Conservation (phyloP, 2,329 filamentous ascomycete genomes). For the Trichoderma asperellum region DNA sequence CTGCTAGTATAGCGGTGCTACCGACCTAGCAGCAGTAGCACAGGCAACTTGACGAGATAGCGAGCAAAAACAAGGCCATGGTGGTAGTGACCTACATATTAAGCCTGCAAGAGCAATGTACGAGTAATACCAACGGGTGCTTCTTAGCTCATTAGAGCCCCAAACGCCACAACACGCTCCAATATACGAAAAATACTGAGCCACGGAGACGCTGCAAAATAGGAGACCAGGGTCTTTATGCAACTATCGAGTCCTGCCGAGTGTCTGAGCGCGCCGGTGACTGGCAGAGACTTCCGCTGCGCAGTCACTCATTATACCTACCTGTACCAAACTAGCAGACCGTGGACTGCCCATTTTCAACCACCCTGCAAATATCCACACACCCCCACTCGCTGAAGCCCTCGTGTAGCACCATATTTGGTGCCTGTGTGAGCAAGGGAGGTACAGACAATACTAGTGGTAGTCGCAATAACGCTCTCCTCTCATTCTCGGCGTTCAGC, state of each 20-base stretch:
- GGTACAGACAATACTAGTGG: neutral
- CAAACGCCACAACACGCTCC: constrained; percentile 1
- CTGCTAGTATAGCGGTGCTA: neutral
- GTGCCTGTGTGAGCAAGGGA: neutral
- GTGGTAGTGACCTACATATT: neutral
- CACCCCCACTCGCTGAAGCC: constrained; percentile 25
- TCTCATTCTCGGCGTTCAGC: neutral
- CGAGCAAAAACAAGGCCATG: neutral
- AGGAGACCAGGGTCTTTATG: neutral
- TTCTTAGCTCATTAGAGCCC: constrained; percentile 14
- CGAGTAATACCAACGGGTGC: neutral
- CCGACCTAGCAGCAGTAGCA: neutral
- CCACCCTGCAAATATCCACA: constrained; percentile 23
- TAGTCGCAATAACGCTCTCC: neutral
- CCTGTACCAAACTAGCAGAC: neutral
- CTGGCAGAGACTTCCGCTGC: neutral
- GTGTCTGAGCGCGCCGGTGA: neutral
- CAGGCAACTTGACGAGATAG: neutral
- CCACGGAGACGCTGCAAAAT: constrained; percentile 1
- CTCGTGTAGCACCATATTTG: neutral
- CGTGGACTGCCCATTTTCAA: neutral
- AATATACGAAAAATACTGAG: neutral
- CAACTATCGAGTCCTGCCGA: constrained; percentile 4
- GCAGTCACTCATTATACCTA: neutral
- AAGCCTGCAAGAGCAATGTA: neutral